Evolutionary conservation across 2,329 filamentous ascomycete genomes (phyloP), one percentile per base, ranked within the genome.

Genomic region (Cyanodermella asteris): DNA sequence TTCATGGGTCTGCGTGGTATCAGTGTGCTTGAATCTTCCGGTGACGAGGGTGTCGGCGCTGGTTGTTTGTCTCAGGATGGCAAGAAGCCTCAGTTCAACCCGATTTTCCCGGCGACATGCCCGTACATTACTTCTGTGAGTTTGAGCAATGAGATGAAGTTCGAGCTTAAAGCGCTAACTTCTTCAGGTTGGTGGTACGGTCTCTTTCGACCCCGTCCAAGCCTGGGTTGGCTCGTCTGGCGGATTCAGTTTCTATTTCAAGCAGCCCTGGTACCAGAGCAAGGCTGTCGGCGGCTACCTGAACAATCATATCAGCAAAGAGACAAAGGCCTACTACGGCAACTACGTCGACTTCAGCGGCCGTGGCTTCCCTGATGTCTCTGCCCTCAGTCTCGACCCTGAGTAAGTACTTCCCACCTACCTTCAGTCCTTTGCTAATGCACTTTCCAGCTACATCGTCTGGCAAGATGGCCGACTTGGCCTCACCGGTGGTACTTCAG

Each of bases 1-100:
- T 59, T 72, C 36, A 61, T 75, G 16, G 69, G 67, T n/a, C 60
- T 64, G 2, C 63, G 69, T 20, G 72, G 71, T 10, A 59, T 71
- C 4, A 61, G 62, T 2, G 52, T 74, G 10, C 46, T 75, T 16
- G 65, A 71, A 40, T 55, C 60, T 7, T 64, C 59, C 3, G 67
- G 68, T 5, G 66, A 72, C 38, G 42, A 44, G 15, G 67, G 67
- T 17, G 56, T 69, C 8, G 63, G 62, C 19, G 49, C 51, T 14
- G 50, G 50, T 6, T 75, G 69, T 45, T 46, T 53, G 25, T 55
- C 55, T 28, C 67, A 70, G 37, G 64, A 72, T 28, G 68, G 66
- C 13, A 53, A 46, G 21, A 55, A 61, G 29, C 56, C 50, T 2
- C 51, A 57, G 14, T 62, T 61, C 43, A 57, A 54, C 27, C 55